Base-by-base conservation (phyloP, 495 filamentous ascomycete genomes). In the Baudoinia panamericana region DNA sequence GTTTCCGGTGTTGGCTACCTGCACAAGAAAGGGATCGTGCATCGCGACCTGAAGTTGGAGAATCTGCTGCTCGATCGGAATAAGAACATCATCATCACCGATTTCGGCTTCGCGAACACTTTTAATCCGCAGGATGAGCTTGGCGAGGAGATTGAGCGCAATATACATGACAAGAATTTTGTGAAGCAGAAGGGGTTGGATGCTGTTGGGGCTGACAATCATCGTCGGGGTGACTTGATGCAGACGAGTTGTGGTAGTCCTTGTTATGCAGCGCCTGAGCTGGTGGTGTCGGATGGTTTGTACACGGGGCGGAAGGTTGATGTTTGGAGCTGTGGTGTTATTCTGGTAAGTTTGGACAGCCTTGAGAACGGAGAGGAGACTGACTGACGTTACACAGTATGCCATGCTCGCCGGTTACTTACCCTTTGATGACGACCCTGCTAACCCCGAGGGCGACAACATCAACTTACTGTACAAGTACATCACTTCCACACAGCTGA, bases 391-490 rank as follows among this genome's bases (percentile, higher is more conserved):
- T 12, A 1, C 8, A n/a, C 54, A 97, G 90, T 99, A 96, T 62
- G 90, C 90, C 27, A 99, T 99, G 90, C 70, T 99, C 39, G 90
- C 90, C 9, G 90, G 90, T 22, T 99, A 96, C 59, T 70, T 99
- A n/a, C 90, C 90, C 3, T 99, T 99, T 56, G 90, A 99, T 54
- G 90, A 99, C 54, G 90, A 99, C 53, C 90, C 90, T 45, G 92
- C 87, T 27, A 99, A 99, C 54, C 90, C 90, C 4, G 90, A 99
- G 63, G 90, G 90, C 30, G 90, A 99, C 51, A 99, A 99, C 56
- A 99, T 99, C 67, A 99, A 96, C 59, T 69, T 96, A 4, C 70
- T 99, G 36, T 99, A 99, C 68, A 96, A 94, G 64, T 99, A 99
- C 64, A 99, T 99, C 50, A 86, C 94, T 41, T 93, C 86, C 28